These are phyloP conservation scores for Mytilinidion resinicola DNA, from an alignment of 495 filamentous ascomycete species.

Conservation along the genomic window DNA sequence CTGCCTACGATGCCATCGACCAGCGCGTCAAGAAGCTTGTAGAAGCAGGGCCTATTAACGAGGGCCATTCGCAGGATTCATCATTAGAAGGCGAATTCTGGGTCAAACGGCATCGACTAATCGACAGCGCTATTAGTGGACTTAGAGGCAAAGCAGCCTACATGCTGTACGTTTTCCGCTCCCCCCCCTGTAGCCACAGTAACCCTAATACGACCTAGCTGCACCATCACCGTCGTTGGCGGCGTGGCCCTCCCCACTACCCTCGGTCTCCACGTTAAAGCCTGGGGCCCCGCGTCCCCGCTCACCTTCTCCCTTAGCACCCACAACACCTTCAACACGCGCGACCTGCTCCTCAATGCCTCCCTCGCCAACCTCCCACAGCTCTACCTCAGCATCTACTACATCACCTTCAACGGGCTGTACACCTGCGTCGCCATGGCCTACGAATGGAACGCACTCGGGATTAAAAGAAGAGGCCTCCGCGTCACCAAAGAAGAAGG, in stretches of 20 bases:
- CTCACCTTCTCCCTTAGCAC: neutral
- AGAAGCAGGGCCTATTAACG: too few relatives aligned
- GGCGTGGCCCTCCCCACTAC: neutral
- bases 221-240: neutral
- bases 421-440: constrained; percentile 35
- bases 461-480: constrained; percentile 32
- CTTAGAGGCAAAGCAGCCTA: neutral
- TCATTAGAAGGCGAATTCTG: neutral
- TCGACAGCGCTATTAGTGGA: neutral
- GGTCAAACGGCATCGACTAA: neutral
- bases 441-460: constrained; percentile 32
- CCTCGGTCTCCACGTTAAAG: neutral
- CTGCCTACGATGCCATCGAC: neutral
- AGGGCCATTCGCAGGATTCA: neutral
- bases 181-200: too few relatives aligned
- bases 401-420: constrained; percentile 42
- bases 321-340: neutral
- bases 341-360: constrained; percentile 17
- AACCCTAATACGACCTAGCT: neutral
- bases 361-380: constrained; percentile 43
- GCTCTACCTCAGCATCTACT: constrained; percentile 38
- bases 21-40: neutral
- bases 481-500: constrained; percentile 44
- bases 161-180: neutral
- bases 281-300: constrained; percentile 4